phyloP scores from a whole-genome alignment of 2,329 filamentous ascomycete species.

The Alternaria ethzedia region DNA sequence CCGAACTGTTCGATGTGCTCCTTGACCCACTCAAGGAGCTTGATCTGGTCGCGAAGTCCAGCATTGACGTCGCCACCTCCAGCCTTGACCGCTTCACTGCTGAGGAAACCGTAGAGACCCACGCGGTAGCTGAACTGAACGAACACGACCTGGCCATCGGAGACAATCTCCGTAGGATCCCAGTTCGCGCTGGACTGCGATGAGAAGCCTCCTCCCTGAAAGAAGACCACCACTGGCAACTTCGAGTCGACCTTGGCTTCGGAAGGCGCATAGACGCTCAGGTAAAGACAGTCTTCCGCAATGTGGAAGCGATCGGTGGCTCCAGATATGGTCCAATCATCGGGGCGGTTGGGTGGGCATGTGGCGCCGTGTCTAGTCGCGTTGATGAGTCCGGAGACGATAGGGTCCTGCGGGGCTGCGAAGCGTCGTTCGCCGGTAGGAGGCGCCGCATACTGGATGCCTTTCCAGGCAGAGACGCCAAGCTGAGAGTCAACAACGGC shows the following conservation, averaged over 20 bases:
- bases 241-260: slow-evolving; percentile 57
- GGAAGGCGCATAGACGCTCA: slow-evolving; percentile 68
- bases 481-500: slow-evolving; percentile 50
- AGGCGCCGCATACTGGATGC: slow-evolving; percentile 73
- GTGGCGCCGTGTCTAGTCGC: slow-evolving; percentile 39
- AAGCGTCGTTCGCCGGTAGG: slow-evolving; percentile 72
- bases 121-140: slow-evolving; percentile 80
- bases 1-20: slow-evolving; percentile 71
- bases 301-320: slow-evolving; percentile 21
- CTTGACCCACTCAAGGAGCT: slow-evolving; percentile 73
- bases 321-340: slow-evolving; percentile 26
- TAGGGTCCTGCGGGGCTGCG: slow-evolving; percentile 60
- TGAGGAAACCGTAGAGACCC: slow-evolving; percentile 75
- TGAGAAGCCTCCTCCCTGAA: slow-evolving; percentile 58
- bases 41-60: slow-evolving; percentile 73
- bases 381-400: slow-evolving; percentile 15
- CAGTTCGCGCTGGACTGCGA: slow-evolving; percentile 57
- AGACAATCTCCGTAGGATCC: slow-evolving; percentile 68
- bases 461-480: slow-evolving; percentile 73
- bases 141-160: slow-evolving; percentile 67
- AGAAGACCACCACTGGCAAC: slow-evolving; percentile 69
- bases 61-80: slow-evolving; percentile 65
- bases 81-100: slow-evolving; percentile 60
- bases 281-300: slow-evolving; percentile 72
- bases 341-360: slow-evolving; percentile 39